Evolutionary conservation across 495 filamentous ascomycete species (phyloP).

Genomic region (Ramalina intermedia): DNA sequence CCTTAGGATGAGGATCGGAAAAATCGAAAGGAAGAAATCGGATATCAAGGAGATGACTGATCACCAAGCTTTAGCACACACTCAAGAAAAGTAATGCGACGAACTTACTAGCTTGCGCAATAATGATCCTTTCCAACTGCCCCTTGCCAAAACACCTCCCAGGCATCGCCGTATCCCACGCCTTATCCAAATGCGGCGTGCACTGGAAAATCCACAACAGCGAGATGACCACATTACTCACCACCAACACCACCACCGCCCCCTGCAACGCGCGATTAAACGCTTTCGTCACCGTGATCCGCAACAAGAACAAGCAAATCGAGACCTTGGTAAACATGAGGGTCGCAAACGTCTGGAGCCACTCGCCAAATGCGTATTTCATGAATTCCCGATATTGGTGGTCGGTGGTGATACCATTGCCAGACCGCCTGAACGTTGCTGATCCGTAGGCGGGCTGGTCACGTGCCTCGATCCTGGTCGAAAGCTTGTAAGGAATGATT

Average conservation of each 20-base stretch:
- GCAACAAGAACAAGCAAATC: slow-evolving; percentile 7
- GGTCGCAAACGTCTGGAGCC: slow-evolving; percentile 5
- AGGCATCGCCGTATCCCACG: slow-evolving; percentile 1
- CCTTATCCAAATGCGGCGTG: slow-evolving; percentile 1
- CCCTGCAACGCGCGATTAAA: slow-evolving; percentile 1
- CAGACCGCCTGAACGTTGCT: too few relatives aligned
- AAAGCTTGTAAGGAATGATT: not conserved
- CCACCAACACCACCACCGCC: not conserved
- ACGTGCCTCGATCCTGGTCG: not conserved
- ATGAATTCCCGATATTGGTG: not conserved
- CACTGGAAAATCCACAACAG: slow-evolving; percentile 5
- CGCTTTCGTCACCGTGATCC: slow-evolving; percentile 1
- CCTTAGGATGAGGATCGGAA: slow-evolving; percentile 22
- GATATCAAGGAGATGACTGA: slow-evolving; percentile 10
- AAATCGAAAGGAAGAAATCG: slow-evolving; percentile 21
- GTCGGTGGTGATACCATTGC: not conserved
- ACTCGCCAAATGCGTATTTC: not conserved
- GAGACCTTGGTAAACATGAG: slow-evolving; percentile 11
- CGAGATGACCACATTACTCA: slow-evolving; percentile 1
- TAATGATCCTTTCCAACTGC: slow-evolving; percentile 9
- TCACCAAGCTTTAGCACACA: not conserved
- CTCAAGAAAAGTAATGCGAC: too few relatives aligned
- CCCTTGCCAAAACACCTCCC: slow-evolving; percentile 4
- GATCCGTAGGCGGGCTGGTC: too few relatives aligned
- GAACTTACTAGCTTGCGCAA: slow-evolving; percentile 4